Conservation (phyloP, 768 basidiomycete species). For the Suillus subaureus region DNA sequence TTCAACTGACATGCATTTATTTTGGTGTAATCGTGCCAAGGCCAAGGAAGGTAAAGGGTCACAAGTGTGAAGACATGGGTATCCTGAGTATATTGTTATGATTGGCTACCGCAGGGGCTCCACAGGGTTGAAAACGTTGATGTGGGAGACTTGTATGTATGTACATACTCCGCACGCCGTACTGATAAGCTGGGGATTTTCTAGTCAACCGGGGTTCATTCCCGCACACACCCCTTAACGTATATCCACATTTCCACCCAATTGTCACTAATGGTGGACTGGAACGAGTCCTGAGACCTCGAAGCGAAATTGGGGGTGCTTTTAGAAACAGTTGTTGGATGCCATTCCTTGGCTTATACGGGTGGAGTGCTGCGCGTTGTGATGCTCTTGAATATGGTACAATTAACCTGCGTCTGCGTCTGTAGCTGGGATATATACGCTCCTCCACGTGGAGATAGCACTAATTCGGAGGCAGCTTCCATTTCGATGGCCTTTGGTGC, state of each 20-base stretch:
- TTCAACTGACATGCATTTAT: not conserved
- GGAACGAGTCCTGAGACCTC: not conserved
- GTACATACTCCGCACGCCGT: not conserved
- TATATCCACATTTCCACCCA: too few relatives aligned
- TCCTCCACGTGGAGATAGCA: not conserved
- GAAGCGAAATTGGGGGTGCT: not conserved
- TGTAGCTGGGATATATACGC: constrained; percentile 3
- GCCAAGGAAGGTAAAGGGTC: not conserved
- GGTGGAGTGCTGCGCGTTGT: not conserved
- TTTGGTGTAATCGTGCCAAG: not conserved
- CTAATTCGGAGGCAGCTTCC: not conserved
- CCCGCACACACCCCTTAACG: not conserved
- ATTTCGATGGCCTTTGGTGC: constrained; percentile 4
- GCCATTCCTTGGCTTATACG: not conserved
- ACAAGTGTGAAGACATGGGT: not conserved
- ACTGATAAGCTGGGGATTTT: not conserved
- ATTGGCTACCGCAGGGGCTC: not conserved
- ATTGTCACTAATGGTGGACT: not conserved
- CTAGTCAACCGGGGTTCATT: not conserved
- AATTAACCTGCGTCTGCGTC: not conserved
- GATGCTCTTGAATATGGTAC: not conserved
- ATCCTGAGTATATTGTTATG: not conserved
- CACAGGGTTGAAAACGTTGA: not conserved
- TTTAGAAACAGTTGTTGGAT: not conserved
- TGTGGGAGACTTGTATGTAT: not conserved